These are phyloP conservation scores for Tricholoma bakamatsutake DNA, from an alignment of 768 basidiomycete species.

Conservation along the genomic window DNA sequence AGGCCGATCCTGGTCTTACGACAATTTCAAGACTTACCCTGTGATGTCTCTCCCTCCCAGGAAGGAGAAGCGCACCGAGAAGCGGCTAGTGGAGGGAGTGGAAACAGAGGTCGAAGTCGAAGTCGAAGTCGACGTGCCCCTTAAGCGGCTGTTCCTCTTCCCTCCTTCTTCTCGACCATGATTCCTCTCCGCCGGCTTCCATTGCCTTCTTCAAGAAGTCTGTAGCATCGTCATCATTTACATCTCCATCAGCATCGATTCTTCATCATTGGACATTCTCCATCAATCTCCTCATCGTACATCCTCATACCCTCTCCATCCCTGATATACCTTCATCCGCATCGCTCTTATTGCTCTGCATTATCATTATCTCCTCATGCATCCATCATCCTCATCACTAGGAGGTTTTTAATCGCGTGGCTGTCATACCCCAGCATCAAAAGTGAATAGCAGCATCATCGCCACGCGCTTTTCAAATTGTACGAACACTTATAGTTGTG, in stretches of 20 bases:
- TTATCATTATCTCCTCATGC: slow-evolving; percentile 2
- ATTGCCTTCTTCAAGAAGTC: slow-evolving; percentile 5
- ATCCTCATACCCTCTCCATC: background rate
- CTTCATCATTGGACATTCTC: background rate
- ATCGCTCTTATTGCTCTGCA: slow-evolving; percentile 2
- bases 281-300: background rate
- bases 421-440: background rate
- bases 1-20: slow-evolving; percentile 77
- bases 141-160: slow-evolving; percentile 70
- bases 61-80: slow-evolving; percentile 53
- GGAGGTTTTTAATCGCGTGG: background rate
- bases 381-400: slow-evolving; percentile 1
- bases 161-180: slow-evolving; percentile 25
- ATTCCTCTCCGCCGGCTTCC: background rate
- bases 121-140: slow-evolving; percentile 48
- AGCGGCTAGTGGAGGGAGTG: slow-evolving; percentile 42
- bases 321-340: background rate
- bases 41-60: slow-evolving; percentile 51
- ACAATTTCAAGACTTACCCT: slow-evolving; percentile 64
- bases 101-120: slow-evolving; percentile 45
- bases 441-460: background rate
- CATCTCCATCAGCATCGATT: background rate
- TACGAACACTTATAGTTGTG: background rate
- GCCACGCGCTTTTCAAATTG: background rate
- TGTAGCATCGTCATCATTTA: background rate